A percentile compares a stretch with the other conserved stretches of the same genome.
phyloP scores from a whole-genome alignment of 768 basidiomycete species.

The Lentinus brumalis region DNA sequence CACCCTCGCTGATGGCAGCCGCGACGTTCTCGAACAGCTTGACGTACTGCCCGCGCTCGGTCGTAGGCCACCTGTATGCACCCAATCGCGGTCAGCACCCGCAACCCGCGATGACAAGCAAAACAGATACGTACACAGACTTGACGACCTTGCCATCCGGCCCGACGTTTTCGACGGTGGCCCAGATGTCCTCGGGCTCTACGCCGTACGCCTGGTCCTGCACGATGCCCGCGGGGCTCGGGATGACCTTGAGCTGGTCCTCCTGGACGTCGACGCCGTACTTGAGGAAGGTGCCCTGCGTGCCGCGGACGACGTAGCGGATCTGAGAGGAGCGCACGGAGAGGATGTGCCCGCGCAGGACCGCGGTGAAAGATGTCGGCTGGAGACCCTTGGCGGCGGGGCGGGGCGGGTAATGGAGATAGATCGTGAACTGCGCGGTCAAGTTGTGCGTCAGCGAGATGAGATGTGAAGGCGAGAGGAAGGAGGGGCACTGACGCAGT shows the following conservation, averaged over 20 bases:
- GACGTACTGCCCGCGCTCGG: constrained; percentile 57
- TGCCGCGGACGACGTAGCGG: constrained; percentile 73
- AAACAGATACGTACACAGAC: constrained; percentile 33
- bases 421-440: constrained; percentile 20
- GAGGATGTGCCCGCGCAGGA: constrained; percentile 68
- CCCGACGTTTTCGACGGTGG: constrained; percentile 57
- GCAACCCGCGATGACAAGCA: constrained; percentile 13
- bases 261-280: constrained; percentile 81
- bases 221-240: constrained; percentile 45
- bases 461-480: neutral
- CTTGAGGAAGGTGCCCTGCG: constrained; percentile 72
- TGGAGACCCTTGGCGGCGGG: constrained; percentile 12
- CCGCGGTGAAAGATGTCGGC: constrained; percentile 62
- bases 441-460: constrained; percentile 21
- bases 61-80: constrained; percentile 60
- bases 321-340: constrained; percentile 67
- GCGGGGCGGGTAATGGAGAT: constrained; percentile 23
- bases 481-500: constrained; percentile 46
- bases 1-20: constrained; percentile 56
- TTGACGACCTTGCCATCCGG: constrained; percentile 42
- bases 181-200: constrained; percentile 67
- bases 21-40: constrained; percentile 69
- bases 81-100: constrained; percentile 14
- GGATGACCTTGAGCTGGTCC: constrained; percentile 64
- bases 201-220: constrained; percentile 52